phyloP scores from a whole-genome alignment of 306 rosid species.

The Spatholobus suberectus region DNA sequence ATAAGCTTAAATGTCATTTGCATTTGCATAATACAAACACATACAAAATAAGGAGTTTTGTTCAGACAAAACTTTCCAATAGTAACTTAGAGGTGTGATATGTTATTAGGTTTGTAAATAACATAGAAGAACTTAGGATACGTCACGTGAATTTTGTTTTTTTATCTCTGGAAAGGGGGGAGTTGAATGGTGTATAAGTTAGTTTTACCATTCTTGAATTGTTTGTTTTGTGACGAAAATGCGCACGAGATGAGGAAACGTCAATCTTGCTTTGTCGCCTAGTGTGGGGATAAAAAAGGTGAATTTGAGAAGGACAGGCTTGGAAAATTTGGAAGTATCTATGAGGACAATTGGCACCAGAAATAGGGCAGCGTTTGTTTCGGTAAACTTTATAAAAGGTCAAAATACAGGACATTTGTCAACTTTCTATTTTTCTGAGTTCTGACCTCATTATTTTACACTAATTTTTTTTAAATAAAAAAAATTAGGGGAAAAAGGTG shows the following conservation, averaged over 20 bases:
- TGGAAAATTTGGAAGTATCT: slow-evolving; percentile 69
- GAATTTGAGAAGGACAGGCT: slow-evolving; percentile 49
- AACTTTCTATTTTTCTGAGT: slow-evolving; percentile 46
- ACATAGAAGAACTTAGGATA: no score
- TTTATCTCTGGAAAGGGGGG: background rate
- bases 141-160: background rate
- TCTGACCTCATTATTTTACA: slow-evolving; percentile 35
- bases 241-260: slow-evolving; percentile 35
- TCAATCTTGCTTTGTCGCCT: slow-evolving; percentile 29
- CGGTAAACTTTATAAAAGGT: slow-evolving; percentile 56
- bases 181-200: background rate
- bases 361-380: slow-evolving; percentile 53
- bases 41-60: no score
- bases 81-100: no score
- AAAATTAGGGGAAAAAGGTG: background rate
- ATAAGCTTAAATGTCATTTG: no score
- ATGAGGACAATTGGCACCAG: slow-evolving; percentile 51
- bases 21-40: no score
- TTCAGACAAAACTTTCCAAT: no score
- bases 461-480: background rate
- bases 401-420: slow-evolving; percentile 64
- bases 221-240: slow-evolving; percentile 40
- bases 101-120: no score
- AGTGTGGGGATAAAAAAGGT: slow-evolving; percentile 33
- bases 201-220: slow-evolving; percentile 5